These are phyloP conservation scores for Plasmodium vivax DNA, from an alignment of 169 alveolate species.

Conservation along the genomic window DNA sequence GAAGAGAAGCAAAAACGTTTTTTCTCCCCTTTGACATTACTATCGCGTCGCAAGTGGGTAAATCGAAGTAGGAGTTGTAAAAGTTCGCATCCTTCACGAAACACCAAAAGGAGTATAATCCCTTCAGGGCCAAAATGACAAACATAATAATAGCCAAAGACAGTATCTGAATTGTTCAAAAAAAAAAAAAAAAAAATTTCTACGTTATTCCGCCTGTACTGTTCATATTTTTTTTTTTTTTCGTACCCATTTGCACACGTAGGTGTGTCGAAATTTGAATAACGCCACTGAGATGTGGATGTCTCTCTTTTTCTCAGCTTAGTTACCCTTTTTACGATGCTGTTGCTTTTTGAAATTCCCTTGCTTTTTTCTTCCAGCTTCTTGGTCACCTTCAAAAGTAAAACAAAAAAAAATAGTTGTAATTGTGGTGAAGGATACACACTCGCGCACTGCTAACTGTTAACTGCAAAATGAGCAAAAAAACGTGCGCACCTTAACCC, in stretches of 20 bases:
- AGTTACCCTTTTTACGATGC: constrained; percentile 45
- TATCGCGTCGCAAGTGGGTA: constrained; percentile 48
- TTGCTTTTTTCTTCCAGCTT: constrained; percentile 49
- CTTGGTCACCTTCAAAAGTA: constrained; percentile 35
- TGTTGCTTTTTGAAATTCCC: constrained; percentile 31
- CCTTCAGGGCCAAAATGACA: constrained; percentile 37
- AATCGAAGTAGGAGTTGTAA: constrained; percentile 16
- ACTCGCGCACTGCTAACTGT: not conserved
- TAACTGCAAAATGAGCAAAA: not conserved
- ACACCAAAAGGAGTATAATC: constrained; percentile 65
- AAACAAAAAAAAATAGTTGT: not conserved
- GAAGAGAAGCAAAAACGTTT: not conserved
- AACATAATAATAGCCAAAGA: constrained; percentile 49
- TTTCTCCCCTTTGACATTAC: not conserved
- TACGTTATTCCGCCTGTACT: not conserved
- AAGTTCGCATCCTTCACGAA: constrained; percentile 16
- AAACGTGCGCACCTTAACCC: constrained; percentile 25
- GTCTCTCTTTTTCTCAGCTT: not conserved
- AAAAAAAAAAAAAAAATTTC: not conserved
- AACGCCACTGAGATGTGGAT: not conserved
- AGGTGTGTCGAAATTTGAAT: not conserved
- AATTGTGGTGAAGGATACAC: not conserved
- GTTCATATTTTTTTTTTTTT: not conserved
- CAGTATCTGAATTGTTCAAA: constrained; percentile 30
- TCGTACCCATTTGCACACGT: not conserved